Conservation (phyloP, 2,329 filamentous ascomycete species). For the Epichloe scottii region DNA sequence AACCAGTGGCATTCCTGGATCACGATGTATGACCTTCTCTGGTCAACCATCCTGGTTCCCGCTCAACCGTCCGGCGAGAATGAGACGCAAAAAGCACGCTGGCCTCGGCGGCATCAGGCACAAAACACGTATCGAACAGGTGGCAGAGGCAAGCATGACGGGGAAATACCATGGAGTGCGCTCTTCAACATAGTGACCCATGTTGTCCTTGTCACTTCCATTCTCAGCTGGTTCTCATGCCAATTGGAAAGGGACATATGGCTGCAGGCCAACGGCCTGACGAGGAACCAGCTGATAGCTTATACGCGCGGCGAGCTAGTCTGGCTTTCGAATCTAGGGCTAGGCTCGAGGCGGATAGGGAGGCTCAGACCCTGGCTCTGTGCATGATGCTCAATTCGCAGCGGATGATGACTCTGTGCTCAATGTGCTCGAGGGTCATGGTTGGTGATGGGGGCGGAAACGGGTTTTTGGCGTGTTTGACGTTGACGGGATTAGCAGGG, state of each 20-base stretch:
- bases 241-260: constrained; percentile 16
- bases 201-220: constrained; percentile 5
- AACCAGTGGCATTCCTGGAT: neutral
- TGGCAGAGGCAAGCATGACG: neutral
- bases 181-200: constrained; percentile 3
- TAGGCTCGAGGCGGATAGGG: neutral
- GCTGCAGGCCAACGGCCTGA: constrained; percentile 18
- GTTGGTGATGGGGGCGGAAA: neutral
- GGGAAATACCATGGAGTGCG: neutral
- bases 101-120: neutral
- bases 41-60: neutral
- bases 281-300: constrained; percentile 17
- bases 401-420: neutral
- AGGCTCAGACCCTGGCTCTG: neutral
- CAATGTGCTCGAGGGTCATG: neutral
- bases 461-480: no score
- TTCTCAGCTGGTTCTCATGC: constrained; percentile 11
- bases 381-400: neutral
- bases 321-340: constrained; percentile 6
- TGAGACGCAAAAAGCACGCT: neutral
- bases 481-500: no score
- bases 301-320: constrained; percentile 3
- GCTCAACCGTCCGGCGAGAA: neutral
- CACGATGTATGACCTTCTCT: neutral
- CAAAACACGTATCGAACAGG: neutral